These are phyloP conservation scores for Avicennia marina DNA, from an alignment of 257 asterid genomes.

Conservation along the genomic window DNA sequence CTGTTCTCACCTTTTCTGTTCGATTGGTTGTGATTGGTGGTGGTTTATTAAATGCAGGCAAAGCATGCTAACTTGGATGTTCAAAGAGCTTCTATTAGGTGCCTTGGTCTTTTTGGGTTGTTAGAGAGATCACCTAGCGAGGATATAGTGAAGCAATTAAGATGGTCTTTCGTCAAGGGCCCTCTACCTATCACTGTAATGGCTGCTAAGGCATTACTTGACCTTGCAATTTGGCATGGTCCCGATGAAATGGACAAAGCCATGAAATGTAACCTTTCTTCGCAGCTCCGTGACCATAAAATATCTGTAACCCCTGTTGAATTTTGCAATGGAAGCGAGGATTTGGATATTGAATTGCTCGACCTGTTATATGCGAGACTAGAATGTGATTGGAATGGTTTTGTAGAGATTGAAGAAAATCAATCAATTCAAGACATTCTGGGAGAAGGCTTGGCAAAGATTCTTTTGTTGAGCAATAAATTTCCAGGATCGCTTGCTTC, in stretches of 20 bases:
- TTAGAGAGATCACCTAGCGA: constrained; percentile 70
- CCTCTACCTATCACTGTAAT: constrained; percentile 46
- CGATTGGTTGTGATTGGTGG: constrained; percentile 4
- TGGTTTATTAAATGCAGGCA: constrained; percentile 51
- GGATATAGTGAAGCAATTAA: constrained; percentile 62
- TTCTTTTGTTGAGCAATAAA: constrained; percentile 71
- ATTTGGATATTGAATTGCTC: constrained; percentile 55
- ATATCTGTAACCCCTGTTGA: constrained; percentile 27
- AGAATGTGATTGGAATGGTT: constrained; percentile 48
- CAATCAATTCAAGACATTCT: constrained; percentile 59
- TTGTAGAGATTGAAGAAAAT: constrained; percentile 48
- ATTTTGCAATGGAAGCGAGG: constrained; percentile 42
- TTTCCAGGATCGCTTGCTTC: constrained; percentile 41
- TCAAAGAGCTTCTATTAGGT: constrained; percentile 83
- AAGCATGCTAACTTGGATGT: constrained; percentile 82
- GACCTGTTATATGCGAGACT: constrained; percentile 64
- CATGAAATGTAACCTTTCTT: constrained; percentile 46
- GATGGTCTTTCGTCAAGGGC: constrained; percentile 59
- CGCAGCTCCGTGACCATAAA: constrained; percentile 37
- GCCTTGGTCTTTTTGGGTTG: constrained; percentile 91
- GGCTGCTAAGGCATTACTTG: constrained; percentile 86
- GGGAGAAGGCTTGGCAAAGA: constrained; percentile 92
- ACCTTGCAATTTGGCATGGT: constrained; percentile 94
- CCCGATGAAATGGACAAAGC: constrained; percentile 77
- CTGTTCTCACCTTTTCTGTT: not conserved